These are phyloP conservation scores for Anethum foeniculum DNA, from an alignment of 140 eudicot species.

Conservation along the genomic window DNA sequence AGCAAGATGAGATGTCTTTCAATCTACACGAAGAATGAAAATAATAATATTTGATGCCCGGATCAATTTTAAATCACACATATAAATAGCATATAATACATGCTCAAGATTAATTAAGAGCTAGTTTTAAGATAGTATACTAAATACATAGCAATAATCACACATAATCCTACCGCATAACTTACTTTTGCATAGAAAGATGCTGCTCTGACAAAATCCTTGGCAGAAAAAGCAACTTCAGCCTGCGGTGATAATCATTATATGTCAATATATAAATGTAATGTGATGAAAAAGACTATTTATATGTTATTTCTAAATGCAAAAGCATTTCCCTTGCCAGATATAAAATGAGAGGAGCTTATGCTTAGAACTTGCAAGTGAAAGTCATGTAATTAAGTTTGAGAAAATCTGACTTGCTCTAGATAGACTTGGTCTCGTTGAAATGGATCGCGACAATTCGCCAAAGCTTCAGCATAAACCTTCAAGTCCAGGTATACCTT, in stretches of 20 bases:
- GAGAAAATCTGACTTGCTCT: slow-evolving; percentile 51
- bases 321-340: not conserved
- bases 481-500: slow-evolving; percentile 79
- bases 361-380: not conserved
- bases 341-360: not conserved
- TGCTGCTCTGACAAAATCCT: slow-evolving; percentile 80
- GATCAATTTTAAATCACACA: not conserved
- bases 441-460: slow-evolving; percentile 78
- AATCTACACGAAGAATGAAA: slow-evolving; percentile 1
- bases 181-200: slow-evolving; percentile 85
- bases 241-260: slow-evolving; percentile 48
- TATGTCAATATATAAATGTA: not conserved
- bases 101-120: not conserved
- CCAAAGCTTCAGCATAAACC: slow-evolving; percentile 89
- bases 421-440: slow-evolving; percentile 95
- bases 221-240: slow-evolving; percentile 75
- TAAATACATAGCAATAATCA: not conserved
- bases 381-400: not conserved
- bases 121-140: not conserved
- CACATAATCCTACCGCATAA: not conserved
- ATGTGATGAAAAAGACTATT: not conserved
- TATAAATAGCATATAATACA: too few relatives aligned
- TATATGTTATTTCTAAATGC: not conserved
- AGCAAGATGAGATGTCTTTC: not conserved
- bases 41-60: not conserved